Percentiles rank a stretch among this genome's conserved stretches.
Conservation (phyloP, 2,329 filamentous ascomycete species). For the Apiospora arundinis region DNA sequence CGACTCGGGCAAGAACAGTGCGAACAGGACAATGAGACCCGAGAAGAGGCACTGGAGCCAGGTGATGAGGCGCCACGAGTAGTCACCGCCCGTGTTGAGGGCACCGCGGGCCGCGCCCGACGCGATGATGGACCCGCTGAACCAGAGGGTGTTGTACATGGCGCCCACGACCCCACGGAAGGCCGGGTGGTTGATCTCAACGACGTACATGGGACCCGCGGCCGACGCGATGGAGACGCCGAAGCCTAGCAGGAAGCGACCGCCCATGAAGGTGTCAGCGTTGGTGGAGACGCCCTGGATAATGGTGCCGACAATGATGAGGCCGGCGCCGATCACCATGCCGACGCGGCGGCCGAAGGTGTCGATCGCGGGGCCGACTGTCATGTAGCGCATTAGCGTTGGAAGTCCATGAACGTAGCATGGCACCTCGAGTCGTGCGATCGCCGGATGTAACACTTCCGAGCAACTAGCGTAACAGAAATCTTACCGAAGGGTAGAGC, state of each 20-base stretch:
- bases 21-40: conserved; percentile 43
- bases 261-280: conserved; percentile 55
- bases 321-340: conserved; percentile 52
- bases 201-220: conserved; percentile 54
- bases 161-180: conserved; percentile 50
- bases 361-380: conserved; percentile 54
- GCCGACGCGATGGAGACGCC: conserved; percentile 54
- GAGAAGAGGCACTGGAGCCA: conserved; percentile 53
- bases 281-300: conserved; percentile 50
- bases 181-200: conserved; percentile 54
- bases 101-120: conserved; percentile 55
- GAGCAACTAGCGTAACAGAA: neutral
- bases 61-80: conserved; percentile 49
- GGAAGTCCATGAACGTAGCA: too few species aligned
- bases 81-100: conserved; percentile 44
- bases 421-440: too few species aligned
- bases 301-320: conserved; percentile 52
- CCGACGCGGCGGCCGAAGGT: conserved; percentile 53
- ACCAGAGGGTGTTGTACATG: conserved; percentile 54
- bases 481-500: conserved; percentile 48
- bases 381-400: conserved; percentile 31
- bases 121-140: conserved; percentile 56
- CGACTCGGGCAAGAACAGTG: conserved; percentile 48
- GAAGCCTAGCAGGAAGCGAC: conserved; percentile 68
- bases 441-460: neutral